A percentile compares a stretch with the other conserved stretches of the same genome.
These are phyloP conservation scores for Limnanthes douglasii DNA, from an alignment of 345 rosid genomes.

Conservation along the genomic window DNA sequence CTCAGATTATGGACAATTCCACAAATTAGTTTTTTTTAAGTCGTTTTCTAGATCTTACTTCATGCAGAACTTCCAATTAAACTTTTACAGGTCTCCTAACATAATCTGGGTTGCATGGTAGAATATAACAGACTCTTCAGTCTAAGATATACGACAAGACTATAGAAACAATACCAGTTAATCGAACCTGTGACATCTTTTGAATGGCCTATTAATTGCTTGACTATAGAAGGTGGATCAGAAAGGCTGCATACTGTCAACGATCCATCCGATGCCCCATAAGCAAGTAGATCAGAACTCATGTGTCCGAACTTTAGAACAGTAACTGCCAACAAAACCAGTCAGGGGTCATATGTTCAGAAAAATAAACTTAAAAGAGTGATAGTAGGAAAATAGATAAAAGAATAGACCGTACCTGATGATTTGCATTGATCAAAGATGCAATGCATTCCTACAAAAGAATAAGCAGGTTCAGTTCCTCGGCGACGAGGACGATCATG, in stretches of 20 bases:
- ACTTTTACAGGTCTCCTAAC: no score
- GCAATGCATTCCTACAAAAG: conserved; percentile 97
- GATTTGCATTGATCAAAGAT: conserved; percentile 95
- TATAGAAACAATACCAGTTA: conserved; percentile 46
- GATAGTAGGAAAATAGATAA: conserved; percentile 5
- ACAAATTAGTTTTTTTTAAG: no score
- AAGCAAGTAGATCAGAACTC: conserved; percentile 93
- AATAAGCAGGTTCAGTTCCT: conserved; percentile 69
- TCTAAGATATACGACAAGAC: conserved; percentile 20
- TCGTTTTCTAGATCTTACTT: no score
- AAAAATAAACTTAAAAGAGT: background rate
- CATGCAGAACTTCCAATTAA: no score
- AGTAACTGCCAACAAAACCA: conserved; percentile 45
- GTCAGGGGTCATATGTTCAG: conserved; percentile 6
- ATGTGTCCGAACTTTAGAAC: conserved; percentile 90
- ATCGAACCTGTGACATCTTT: conserved; percentile 99
- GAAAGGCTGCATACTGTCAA: conserved; percentile 69
- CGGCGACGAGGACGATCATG: conserved; percentile 35
- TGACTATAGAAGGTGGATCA: conserved; percentile 55
- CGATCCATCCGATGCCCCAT: conserved; percentile 91
- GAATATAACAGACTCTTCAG: conserved; percentile 8
- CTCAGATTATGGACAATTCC: no score
- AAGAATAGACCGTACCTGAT: conserved; percentile 32
- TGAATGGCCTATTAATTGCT: conserved; percentile 56
- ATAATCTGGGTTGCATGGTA: no score